phyloP scores from a whole-genome alignment of 2,329 filamentous ascomycete genomes.

The Trichoderma sp. region DNA sequence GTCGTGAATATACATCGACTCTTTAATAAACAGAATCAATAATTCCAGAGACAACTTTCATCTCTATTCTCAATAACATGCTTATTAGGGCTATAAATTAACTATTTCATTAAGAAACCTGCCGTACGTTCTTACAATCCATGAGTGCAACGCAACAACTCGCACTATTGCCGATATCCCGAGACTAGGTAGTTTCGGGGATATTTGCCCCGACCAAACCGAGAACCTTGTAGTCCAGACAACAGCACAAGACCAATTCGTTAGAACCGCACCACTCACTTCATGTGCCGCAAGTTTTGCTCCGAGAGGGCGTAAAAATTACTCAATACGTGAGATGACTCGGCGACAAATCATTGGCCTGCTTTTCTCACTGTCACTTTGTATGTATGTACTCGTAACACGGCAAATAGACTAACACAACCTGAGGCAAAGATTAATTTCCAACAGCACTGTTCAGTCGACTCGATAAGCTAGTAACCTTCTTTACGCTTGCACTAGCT shows the following conservation, averaged over 20 bases:
- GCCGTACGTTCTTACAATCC: neutral
- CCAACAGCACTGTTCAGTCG: neutral
- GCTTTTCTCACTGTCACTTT: neutral
- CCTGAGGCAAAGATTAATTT: neutral
- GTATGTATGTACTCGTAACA: neutral
- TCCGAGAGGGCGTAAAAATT: neutral
- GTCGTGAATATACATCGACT: neutral
- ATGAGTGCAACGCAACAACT: neutral
- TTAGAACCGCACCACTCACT: neutral
- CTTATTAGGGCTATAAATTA: neutral
- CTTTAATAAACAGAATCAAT: neutral
- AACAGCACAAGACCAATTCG: neutral
- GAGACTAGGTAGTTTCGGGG: neutral
- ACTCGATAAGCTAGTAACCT: neutral
- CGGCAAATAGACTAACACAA: neutral
- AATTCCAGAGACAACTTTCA: neutral
- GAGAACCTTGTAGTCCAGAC: neutral
- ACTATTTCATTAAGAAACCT: neutral
- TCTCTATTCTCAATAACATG: neutral
- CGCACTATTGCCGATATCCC: neutral
- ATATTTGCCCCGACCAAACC: neutral
- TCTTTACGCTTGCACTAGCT: neutral
- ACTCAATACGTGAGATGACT: neutral
- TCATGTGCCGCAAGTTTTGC: neutral
- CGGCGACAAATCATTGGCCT: neutral